These are phyloP conservation scores for Haematococcus sp. DNA, from an alignment of 139 green algal genomes.

Conservation along the genomic window DNA sequence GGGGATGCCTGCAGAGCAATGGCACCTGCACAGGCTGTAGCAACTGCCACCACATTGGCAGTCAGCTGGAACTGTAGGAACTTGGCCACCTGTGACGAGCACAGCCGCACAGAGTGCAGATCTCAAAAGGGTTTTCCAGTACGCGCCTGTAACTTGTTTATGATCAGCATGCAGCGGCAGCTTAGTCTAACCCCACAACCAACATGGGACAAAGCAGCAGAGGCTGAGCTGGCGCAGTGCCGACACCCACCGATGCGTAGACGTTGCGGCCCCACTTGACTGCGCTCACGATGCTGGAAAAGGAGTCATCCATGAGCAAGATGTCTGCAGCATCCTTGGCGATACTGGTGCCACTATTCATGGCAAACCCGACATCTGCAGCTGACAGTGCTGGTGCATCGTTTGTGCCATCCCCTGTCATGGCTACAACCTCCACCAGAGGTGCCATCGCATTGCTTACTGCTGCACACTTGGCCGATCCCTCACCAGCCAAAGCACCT, in stretches of 20 bases:
- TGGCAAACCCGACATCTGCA: constrained; percentile 86
- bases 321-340: constrained; percentile 88
- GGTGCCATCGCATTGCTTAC: neutral
- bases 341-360: constrained; percentile 77
- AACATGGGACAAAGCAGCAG: too few species aligned
- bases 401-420: constrained; percentile 84
- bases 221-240: too few species aligned
- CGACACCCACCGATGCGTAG: constrained; percentile 59
- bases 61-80: constrained; percentile 93
- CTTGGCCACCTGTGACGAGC: constrained; percentile 32
- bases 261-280: constrained; percentile 89
- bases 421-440: constrained; percentile 21
- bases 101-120: neutral
- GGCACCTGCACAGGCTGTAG: constrained; percentile 60
- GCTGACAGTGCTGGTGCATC: constrained; percentile 83
- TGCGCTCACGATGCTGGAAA: constrained; percentile 77
- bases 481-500: too few species aligned
- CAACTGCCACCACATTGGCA: constrained; percentile 71
- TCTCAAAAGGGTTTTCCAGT: too few species aligned
- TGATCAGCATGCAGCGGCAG: too few species aligned
- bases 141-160: too few species aligned
- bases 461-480: too few species aligned
- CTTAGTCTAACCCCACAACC: too few species aligned
- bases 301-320: constrained; percentile 89
- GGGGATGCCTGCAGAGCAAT: constrained; percentile 58